Base-by-base conservation (phyloP, 1,284 basidiomycete species). In the Leccinum angustisporum region DNA sequence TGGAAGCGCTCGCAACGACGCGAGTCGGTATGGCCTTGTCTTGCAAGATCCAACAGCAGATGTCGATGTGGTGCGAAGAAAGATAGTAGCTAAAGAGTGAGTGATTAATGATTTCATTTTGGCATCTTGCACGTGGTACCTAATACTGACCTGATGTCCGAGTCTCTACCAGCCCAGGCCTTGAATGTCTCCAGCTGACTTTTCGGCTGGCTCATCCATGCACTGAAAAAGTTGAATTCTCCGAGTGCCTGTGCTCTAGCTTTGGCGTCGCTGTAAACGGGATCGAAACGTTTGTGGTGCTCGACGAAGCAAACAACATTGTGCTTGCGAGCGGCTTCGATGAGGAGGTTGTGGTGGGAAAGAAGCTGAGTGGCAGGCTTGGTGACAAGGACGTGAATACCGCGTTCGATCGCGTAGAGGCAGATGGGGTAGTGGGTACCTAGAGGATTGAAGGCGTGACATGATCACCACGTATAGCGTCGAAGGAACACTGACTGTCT, bases 131-230 rank as follows among this genome's bases (percentile, higher is more conserved):
- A 14, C 5, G 31, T 31, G 48, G 5, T n/a, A 48, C 46, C 1
- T 14, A 3, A 48, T 8, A 57, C 25, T 66, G 60, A 85, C 87
- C 88, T 90, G 75, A 95, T 95, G 70, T 96, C 94, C 30, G 91
- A 93, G 73, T 96, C 94, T 75, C 90, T 92, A 25, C 95, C 95
- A 8, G 94, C 95, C 95, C 95, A 97, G 18, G 91, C 91, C 64
- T 89, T 88, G 86, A 96, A 97, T 0, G 94, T 96, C 77, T 94
- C 92, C 31, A 97, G 83, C 78, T 97, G 95, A 72, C 86, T 90
- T 80, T 97, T 97, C 54, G 95, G 95, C 75, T 97, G 95, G 70
- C 91, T 94, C 95, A 97, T 97, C 90, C 90, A 92, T 54, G 90
- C 89, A 66, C 80, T 90, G 80, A 91, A 91, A 77, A 95, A 97